Percentiles rank a stretch among this genome's conserved stretches.
Conservation (phyloP, 2,329 filamentous ascomycete genomes). For the Fusarium napiforme region DNA sequence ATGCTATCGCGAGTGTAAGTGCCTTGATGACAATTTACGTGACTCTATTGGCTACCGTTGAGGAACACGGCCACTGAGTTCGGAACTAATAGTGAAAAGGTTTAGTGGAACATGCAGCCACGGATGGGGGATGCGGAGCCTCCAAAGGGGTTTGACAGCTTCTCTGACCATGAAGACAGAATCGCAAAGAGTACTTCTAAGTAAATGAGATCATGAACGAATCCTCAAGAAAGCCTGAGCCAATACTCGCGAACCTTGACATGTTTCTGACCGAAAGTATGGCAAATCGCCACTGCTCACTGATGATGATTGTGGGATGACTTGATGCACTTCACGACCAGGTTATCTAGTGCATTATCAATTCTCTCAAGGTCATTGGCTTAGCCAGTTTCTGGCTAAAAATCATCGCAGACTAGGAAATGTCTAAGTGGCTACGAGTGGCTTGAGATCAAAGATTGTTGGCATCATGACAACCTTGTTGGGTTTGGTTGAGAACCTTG, state of each 20-base stretch:
- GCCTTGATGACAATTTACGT: slow-evolving; percentile 27
- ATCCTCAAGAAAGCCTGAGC: no score
- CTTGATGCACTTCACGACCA: background rate
- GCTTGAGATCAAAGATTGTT: no score
- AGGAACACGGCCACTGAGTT: background rate
- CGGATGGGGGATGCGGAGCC: slow-evolving; percentile 16
- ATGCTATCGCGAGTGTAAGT: slow-evolving; percentile 1
- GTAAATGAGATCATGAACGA: accelerated
- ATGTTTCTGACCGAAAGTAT: background rate
- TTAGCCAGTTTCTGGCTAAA: accelerated
- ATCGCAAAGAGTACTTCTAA: background rate
- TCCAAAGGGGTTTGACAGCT: background rate
- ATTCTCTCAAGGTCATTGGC: slow-evolving; percentile 7
- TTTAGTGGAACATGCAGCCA: background rate
- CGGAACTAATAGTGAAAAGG: background rate
- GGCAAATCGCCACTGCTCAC: background rate
- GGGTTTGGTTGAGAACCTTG: slow-evolving; percentile 14
- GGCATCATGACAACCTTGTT: background rate
- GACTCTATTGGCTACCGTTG: slow-evolving; percentile 14
- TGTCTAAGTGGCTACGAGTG: background rate
- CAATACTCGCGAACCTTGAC: background rate
- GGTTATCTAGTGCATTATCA: background rate
- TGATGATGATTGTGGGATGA: background rate
- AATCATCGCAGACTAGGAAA: background rate
- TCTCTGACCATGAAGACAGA: background rate